Base-by-base conservation (phyloP, 352 stramenopile genomes). In the Aphanomyces cochlioides region DNA sequence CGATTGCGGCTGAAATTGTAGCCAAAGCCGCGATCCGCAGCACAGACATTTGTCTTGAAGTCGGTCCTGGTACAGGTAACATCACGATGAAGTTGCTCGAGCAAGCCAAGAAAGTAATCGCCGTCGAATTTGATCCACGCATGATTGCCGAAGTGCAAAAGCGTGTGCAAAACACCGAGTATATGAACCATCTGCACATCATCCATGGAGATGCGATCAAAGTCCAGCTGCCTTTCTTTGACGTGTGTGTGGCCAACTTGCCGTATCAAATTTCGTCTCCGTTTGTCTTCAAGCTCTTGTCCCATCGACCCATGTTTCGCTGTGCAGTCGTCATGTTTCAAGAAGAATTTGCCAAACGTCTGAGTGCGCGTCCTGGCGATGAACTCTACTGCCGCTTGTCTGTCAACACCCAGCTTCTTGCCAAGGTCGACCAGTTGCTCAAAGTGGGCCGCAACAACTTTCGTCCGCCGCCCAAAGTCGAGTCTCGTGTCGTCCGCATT, bases 251-350 rank as follows among this genome's bases (percentile, higher is more conserved):
- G 73, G 97, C 98, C 58, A 99, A 99, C 76, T 82, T 99, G 47
- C 98, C 97, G 41, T 99, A 99, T 79, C 96, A 99, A 79, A 99
- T 99, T 71, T 99, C 96, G 48, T 99, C 93, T 39, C 91, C 92
- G 13, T 93, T 99, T 50, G 93, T 99, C 47, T 99, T 99, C 83
- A 99, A 99, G 89, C 79, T 99, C 53, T 84, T 99, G 38, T 74
- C 86, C 38, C 97, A 99, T 78, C 88, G 96, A 17, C 97, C 97
- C 40, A 98, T 99, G 86, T 99, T 99, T 75, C 93, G 97, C 57
- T 99, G 94, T 73, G 97, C 98, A 10, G 97, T 99, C 28, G 95
- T 99, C 80, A 99, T 99, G 98, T 99, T 99, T 78, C 97, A 98
- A 73, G 90, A 98, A 66, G 97, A 99, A 76, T 99, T 99, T 72